Percentiles rank a stretch among this genome's conserved stretches.
Evolutionary conservation across 257 asterid species (phyloP).

Genomic region (Nicotiana undulata): DNA sequence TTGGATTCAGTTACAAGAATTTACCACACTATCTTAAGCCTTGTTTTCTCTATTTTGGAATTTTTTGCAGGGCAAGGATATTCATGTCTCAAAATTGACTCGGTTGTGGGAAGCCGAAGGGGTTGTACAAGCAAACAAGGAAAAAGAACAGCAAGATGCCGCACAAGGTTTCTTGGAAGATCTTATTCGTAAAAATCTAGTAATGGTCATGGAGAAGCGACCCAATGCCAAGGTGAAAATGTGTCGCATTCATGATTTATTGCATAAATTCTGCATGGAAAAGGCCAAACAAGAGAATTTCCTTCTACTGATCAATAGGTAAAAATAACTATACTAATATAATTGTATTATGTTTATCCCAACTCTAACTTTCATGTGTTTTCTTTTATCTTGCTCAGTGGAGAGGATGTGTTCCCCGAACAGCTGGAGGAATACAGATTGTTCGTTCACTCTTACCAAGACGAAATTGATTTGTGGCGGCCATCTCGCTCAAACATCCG

Average conservation of each 20-base stretch:
- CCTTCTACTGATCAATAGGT: neutral
- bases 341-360: neutral
- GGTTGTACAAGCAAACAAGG: neutral
- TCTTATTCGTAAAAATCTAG: slow-evolving; percentile 12
- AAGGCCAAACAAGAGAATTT: slow-evolving; percentile 14
- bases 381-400: neutral
- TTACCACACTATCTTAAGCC: slow-evolving; percentile 13
- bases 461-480: neutral
- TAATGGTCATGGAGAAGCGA: neutral
- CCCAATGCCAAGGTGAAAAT: neutral
- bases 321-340: neutral
- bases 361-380: neutral
- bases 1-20: slow-evolving; percentile 15
- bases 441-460: neutral
- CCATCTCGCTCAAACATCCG: neutral
- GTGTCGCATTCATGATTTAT: neutral
- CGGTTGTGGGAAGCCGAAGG: slow-evolving; percentile 17
- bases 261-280: slow-evolving; percentile 11
- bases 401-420: neutral
- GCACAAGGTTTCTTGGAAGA: slow-evolving; percentile 6
- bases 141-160: neutral
- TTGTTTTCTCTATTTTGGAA: slow-evolving; percentile 16
- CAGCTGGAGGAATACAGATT: neutral
- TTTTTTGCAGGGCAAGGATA: slow-evolving; percentile 5
- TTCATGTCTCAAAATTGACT: neutral